Conservation (phyloP, 2,329 filamentous ascomycete genomes). For the Xylaria sp. region DNA sequence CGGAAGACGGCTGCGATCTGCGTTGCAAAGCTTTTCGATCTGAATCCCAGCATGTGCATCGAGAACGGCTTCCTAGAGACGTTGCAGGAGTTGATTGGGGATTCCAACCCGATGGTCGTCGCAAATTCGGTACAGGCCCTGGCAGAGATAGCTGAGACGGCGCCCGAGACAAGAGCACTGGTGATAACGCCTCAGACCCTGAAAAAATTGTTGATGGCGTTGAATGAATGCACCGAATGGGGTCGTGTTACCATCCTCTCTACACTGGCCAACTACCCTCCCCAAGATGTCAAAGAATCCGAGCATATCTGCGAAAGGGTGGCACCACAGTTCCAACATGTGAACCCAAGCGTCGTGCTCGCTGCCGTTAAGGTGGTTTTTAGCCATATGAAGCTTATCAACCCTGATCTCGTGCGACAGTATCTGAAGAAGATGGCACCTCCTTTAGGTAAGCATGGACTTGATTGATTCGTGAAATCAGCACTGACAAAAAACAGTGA, state of each 20-base stretch:
- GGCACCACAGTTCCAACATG: slow-evolving; percentile 96
- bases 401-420: slow-evolving; percentile 78
- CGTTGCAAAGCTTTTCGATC: slow-evolving; percentile 96
- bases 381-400: slow-evolving; percentile 89
- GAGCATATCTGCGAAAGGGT: slow-evolving; percentile 99
- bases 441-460: slow-evolving; percentile 73
- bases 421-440: slow-evolving; percentile 99
- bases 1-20: slow-evolving; percentile 98
- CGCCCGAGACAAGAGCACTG: slow-evolving; percentile 89
- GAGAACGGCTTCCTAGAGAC: slow-evolving; percentile 97
- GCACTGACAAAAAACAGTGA: slow-evolving; percentile 68
- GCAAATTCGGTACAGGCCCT: slow-evolving; percentile 96
- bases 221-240: slow-evolving; percentile 99
- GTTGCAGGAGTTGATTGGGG: slow-evolving; percentile 93
- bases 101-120: slow-evolving; percentile 99
- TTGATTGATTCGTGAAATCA: slow-evolving; percentile 8
- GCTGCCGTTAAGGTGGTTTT: slow-evolving; percentile 99
- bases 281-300: slow-evolving; percentile 90
- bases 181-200: slow-evolving; percentile 83
- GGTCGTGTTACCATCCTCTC: slow-evolving; percentile 92
- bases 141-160: slow-evolving; percentile 88
- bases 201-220: slow-evolving; percentile 94
- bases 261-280: slow-evolving; percentile 87
- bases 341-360: slow-evolving; percentile 95
- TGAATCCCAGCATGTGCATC: slow-evolving; percentile 90